Percentiles rank a stretch among this genome's conserved stretches.
Conservation (phyloP, 2,329 filamentous ascomycete genomes). For the Colletotrichum graminicola region DNA sequence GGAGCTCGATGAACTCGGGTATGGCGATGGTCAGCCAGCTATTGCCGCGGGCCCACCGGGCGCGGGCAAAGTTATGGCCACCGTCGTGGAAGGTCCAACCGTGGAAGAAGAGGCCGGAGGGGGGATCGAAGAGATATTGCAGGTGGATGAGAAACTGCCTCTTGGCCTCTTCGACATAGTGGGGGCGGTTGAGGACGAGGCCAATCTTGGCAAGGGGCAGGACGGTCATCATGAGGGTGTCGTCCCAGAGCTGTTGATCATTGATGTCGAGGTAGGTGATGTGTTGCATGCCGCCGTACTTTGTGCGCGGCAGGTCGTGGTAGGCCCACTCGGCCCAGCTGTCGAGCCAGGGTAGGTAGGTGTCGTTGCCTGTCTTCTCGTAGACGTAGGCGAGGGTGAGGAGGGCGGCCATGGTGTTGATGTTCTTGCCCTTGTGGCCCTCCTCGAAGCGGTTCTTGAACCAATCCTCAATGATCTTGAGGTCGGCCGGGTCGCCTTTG, state of each 20-base stretch:
- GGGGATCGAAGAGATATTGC: slow-evolving; percentile 81
- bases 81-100: slow-evolving; percentile 82
- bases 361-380: slow-evolving; percentile 76
- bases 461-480: slow-evolving; percentile 79
- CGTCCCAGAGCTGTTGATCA: slow-evolving; percentile 83
- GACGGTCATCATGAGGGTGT: slow-evolving; percentile 91
- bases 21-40: slow-evolving; percentile 87
- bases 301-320: slow-evolving; percentile 79
- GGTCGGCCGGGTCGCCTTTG: slow-evolving; percentile 70
- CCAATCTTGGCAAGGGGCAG: slow-evolving; percentile 85
- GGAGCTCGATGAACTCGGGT: slow-evolving; percentile 81
- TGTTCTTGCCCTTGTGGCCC: slow-evolving; percentile 84
- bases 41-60: slow-evolving; percentile 72
- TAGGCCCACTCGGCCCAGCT: slow-evolving; percentile 87
- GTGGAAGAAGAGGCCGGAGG: slow-evolving; percentile 82
- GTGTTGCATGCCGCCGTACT: slow-evolving; percentile 80
- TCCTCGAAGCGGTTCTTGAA: slow-evolving; percentile 76
- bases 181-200: slow-evolving; percentile 73
- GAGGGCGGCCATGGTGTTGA: slow-evolving; percentile 87
- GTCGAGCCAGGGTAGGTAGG: slow-evolving; percentile 82
- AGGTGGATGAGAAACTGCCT: slow-evolving; percentile 82
- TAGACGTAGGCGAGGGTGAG: slow-evolving; percentile 83
- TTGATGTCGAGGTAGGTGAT: slow-evolving; percentile 80
- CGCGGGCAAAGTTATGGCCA: slow-evolving; percentile 72
- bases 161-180: slow-evolving; percentile 84